Conservation (phyloP, 345 rosid genomes). For the Cardiospermum halicacabum region DNA sequence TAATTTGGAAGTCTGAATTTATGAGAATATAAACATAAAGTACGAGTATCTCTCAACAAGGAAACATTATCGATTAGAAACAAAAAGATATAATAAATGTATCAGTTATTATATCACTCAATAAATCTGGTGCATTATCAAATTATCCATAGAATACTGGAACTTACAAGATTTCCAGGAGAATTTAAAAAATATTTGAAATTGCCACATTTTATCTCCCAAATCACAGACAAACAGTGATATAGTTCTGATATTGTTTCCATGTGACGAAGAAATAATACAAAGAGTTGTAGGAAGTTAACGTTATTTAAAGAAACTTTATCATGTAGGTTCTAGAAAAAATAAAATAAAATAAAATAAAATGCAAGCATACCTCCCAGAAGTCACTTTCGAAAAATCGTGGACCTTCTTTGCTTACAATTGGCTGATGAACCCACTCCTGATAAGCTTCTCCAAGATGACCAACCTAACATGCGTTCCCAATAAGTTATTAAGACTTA, state of each 20-base stretch:
- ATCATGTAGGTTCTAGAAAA: not conserved
- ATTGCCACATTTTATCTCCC: not conserved
- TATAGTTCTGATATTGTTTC: not conserved
- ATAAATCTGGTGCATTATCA: not conserved
- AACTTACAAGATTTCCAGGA: not conserved
- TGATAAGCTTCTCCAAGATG: slow-evolving; percentile 94
- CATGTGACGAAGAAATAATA: too few species aligned
- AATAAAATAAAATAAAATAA: too few species aligned
- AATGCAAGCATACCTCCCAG: slow-evolving; percentile 69
- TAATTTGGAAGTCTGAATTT: not conserved
- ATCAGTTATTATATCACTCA: not conserved
- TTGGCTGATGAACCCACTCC: slow-evolving; percentile 99
- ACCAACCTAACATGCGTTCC: slow-evolving; percentile 63
- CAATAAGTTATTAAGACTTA: not conserved
- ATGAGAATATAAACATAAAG: not conserved
- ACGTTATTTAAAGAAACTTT: not conserved
- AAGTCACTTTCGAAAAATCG: slow-evolving; percentile 83
- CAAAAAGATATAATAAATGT: not conserved
- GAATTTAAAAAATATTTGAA: not conserved
- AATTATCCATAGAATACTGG: not conserved
- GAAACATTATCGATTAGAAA: not conserved
- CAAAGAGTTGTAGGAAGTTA: not conserved
- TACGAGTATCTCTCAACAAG: not conserved
- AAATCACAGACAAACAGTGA: not conserved
- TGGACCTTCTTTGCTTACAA: slow-evolving; percentile 85